Base-by-base conservation (phyloP, 495 filamentous ascomycete genomes). In the Cairneyella variabilis region DNA sequence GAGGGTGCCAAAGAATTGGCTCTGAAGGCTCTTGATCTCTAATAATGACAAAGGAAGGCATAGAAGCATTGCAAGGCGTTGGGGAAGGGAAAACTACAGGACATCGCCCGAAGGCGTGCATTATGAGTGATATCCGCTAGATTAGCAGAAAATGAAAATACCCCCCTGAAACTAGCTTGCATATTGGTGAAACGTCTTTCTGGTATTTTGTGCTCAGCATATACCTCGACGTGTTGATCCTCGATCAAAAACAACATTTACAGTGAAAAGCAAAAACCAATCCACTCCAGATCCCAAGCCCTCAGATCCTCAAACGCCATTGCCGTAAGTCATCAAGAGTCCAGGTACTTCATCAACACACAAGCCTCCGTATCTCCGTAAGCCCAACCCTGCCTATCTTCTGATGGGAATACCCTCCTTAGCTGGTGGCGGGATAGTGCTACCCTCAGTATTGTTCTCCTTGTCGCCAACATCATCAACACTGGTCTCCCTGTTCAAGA, bases 1-100 rank as follows among this genome's bases (percentile, higher is more conserved):
- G 90, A 95, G 44, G 95, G 93, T n/a, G 91, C 84, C 22, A 74
- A 88, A 64, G 80, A 83, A 43, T 92, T 97, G 90, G 91, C 91
- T 34, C 73, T 80, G 63, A 88, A 84, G 70, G 84, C 89, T 8
- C 51, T 65, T 50, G 57, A 62, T 25, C 12, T 54, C 34, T 57
- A 36, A 53, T 44, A 10, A 2, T 14, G 16, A 14, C 16, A 30
- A 23, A 16, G n/a, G 20, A 17, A 12, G 22, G 25, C 21, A 28
- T 51, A 50, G 32, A 44, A 39, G 54, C 54, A 57, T 59, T 54
- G 49, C 32, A 51, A 18, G 60, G 60, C 53, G 60, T 57, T 57
- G 52, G 28, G 12, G 51, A 39, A 34, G 3, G 16, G 32, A 22
- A 58, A 61, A 58, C 41, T 3, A 7, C 21, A 38, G 20, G 7